Base-by-base conservation (phyloP, 2,329 filamentous ascomycete genomes). In the Arthrobotrys iridis region DNA sequence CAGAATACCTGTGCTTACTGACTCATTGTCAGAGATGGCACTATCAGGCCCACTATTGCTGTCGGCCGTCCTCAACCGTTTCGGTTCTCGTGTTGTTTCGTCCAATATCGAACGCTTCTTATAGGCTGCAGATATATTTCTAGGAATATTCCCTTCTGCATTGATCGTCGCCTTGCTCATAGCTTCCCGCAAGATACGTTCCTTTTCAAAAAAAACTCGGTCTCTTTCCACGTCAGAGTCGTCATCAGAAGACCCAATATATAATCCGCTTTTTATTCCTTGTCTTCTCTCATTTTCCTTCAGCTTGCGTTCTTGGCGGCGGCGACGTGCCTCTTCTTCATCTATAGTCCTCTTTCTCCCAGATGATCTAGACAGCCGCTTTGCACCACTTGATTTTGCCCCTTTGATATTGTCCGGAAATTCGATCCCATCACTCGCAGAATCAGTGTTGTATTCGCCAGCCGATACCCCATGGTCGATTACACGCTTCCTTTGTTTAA, bases 201-300 rank as follows among this genome's bases (percentile, higher is more conserved):
- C 78, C n/a, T 66, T 77, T 35, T 77, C 64, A 52, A 77, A 72
- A 52, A 79, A 79, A 13, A 48, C 45, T 4, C 43, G 64, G 37
- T 79, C 78, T 24, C 68, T 73, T 50, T 79, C 79, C 4, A 45
- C 46, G 52, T 79, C 78, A n/a, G 87, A 90, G 78, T 97, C 93
- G 62, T 98, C 95, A 80, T 98, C 95, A 78, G 91, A 93, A 37
- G 90, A 89, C 70, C 90, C 88, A 58, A 99, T 91, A 79, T 89
- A 94, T 40, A 94, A 83, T 22, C 90, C 89, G 79, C 91, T 96
- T 85, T 97, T 98, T 83, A 95, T 91, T 80, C 90, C 91, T 30
- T 85, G 85, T 55, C 88, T 86, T 82, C 93, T 93, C 79, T 93
- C 92, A n/a, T 87, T 84, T 78, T 96, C 89, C 78, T 88, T 90